Conservation (phyloP, 164 flowering plant genomes). For the Protea cynaroides region DNA sequence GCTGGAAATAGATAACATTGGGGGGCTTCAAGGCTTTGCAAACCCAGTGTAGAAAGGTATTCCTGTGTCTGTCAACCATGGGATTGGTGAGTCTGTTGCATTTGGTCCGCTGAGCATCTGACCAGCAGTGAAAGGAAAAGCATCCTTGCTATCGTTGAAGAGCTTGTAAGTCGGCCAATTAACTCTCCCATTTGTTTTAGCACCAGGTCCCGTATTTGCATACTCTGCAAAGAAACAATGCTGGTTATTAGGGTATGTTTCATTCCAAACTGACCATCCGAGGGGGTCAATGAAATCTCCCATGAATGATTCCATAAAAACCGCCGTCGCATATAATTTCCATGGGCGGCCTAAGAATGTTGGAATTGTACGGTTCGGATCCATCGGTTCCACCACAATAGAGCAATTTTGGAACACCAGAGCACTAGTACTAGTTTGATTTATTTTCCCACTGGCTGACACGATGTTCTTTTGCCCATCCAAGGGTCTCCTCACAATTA, state of each 20-base stretch:
- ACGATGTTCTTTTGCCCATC: slow-evolving; percentile 38
- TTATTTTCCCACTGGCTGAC: slow-evolving; percentile 40
- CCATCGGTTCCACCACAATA: slow-evolving; percentile 40
- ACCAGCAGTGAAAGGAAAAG: slow-evolving; percentile 31
- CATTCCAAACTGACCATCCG: slow-evolving; percentile 44
- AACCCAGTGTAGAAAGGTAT: too few relatives aligned
- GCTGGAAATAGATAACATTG: too few relatives aligned
- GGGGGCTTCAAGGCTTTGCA: too few relatives aligned
- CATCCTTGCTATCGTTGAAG: slow-evolving; percentile 23
- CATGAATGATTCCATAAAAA: slow-evolving; percentile 42
- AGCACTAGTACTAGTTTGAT: slow-evolving; percentile 23
- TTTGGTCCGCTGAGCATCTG: too few relatives aligned
- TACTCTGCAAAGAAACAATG: slow-evolving; percentile 45
- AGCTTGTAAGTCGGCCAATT: slow-evolving; percentile 32
- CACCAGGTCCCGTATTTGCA: slow-evolving; percentile 41
- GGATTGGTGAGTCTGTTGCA: too few relatives aligned
- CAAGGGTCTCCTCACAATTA: slow-evolving; percentile 42
- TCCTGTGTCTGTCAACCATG: too few relatives aligned
- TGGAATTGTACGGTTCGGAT: slow-evolving; percentile 17
- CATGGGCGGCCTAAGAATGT: slow-evolving; percentile 55
- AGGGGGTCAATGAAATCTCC: slow-evolving; percentile 44
- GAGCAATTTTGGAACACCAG: slow-evolving; percentile 48
- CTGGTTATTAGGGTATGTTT: slow-evolving; percentile 27
- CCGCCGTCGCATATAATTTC: slow-evolving; percentile 42
- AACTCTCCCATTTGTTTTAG: slow-evolving; percentile 24